Evolutionary conservation across 2,329 filamentous ascomycete species (phyloP).

Genomic region (Aspergillus bombycis): DNA sequence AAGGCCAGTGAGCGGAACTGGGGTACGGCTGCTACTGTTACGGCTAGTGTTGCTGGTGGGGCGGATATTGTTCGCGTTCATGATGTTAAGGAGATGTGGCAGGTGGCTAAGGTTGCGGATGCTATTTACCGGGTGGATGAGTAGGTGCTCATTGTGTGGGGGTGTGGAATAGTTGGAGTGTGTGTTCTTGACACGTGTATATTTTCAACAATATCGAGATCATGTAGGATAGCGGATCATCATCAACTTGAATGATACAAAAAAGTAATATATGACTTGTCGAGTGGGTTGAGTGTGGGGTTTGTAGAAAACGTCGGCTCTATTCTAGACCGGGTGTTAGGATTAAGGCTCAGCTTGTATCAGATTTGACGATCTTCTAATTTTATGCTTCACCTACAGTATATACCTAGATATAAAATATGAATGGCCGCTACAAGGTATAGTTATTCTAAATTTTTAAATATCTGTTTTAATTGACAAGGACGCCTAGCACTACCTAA

Average conservation of each 20-base stretch:
- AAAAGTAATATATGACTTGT: neutral
- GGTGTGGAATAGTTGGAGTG: neutral
- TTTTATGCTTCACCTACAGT: neutral
- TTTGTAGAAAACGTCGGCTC: neutral
- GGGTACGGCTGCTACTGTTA: slow-evolving; percentile 88
- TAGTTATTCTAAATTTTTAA: neutral
- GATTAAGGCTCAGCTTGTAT: neutral
- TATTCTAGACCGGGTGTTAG: neutral
- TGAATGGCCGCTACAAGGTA: neutral
- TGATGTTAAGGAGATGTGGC: slow-evolving; percentile 82
- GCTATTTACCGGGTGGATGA: slow-evolving; percentile 72
- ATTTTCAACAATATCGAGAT: slow-evolving; percentile 28
- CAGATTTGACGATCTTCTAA: neutral
- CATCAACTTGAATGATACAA: neutral
- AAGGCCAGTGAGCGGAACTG: slow-evolving; percentile 72
- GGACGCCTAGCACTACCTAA: slow-evolving; percentile 6
- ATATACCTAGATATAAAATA: neutral
- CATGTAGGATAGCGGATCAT: neutral
- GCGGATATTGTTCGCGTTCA: slow-evolving; percentile 93
- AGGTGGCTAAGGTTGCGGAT: slow-evolving; percentile 85
- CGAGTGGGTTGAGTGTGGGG: neutral
- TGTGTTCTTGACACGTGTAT: slow-evolving; percentile 8
- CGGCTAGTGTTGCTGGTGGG: slow-evolving; percentile 81
- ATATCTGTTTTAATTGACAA: slow-evolving; percentile 11
- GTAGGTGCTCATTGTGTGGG: neutral